These are phyloP conservation scores for Boletus reticuloceps DNA, from an alignment of 768 basidiomycete species.

Conservation along the genomic window DNA sequence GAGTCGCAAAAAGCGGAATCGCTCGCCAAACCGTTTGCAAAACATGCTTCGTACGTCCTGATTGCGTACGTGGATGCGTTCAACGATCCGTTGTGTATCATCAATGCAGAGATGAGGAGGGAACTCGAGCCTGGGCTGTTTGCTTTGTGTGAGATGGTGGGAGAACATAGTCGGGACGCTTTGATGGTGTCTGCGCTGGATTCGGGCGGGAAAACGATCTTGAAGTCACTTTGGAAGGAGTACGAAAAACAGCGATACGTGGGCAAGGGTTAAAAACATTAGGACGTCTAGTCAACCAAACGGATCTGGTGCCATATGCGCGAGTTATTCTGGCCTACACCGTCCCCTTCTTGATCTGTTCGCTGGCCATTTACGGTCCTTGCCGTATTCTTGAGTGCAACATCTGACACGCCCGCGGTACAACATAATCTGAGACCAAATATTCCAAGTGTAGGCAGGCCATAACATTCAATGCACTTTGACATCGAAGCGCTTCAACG, in stretches of 20 bases:
- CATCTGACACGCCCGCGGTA: no score
- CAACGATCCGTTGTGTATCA: conserved; percentile 69
- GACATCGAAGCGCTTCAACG: background rate
- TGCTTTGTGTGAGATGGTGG: conserved; percentile 78
- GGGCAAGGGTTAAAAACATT: conserved; percentile 64
- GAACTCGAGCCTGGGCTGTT: conserved; percentile 80
- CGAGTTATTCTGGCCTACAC: no score
- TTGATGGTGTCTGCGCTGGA: conserved; percentile 75
- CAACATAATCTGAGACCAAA: background rate
- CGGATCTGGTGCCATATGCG: no score
- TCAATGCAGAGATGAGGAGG: conserved; percentile 58
- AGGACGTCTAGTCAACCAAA: no score
- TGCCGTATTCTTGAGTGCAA: no score
- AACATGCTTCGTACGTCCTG: conserved; percentile 79
- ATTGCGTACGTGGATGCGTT: conserved; percentile 75
- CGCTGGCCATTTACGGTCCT: no score
- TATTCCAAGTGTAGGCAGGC: background rate
- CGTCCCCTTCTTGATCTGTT: no score
- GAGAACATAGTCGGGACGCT: conserved; percentile 76
- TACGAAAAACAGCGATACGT: conserved; percentile 83
- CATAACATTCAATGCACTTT: background rate
- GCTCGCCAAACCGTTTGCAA: conserved; percentile 76
- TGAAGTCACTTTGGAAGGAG: conserved; percentile 82
- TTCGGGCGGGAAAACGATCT: conserved; percentile 62
- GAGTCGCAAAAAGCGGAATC: conserved; percentile 68